These are phyloP conservation scores for Potentilla sterilis DNA, from an alignment of 306 rosid genomes.

Conservation along the genomic window DNA sequence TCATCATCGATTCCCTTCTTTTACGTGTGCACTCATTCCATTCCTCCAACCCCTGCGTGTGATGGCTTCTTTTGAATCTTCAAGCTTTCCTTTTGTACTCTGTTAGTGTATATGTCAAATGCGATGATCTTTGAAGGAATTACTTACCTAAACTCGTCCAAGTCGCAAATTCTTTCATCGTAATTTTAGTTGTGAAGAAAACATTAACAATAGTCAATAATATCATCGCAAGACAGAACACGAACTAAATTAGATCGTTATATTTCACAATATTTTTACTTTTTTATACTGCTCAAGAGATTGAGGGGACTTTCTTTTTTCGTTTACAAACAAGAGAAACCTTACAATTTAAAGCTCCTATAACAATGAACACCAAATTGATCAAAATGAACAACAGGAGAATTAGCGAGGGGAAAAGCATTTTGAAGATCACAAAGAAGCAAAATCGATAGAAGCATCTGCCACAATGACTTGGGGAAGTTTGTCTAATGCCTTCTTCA, in stretches of 20 bases:
- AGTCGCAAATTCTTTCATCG: neutral
- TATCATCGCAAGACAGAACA: neutral
- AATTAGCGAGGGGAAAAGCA: too few species aligned
- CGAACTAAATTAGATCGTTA: neutral
- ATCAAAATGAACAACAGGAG: too few species aligned
- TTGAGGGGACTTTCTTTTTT: too few species aligned
- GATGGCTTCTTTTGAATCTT: constrained; percentile 17
- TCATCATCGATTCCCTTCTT: constrained; percentile 44
- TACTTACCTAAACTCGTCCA: neutral
- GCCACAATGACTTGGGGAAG: too few species aligned
- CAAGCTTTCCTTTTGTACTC: neutral
- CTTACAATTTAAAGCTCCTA: too few species aligned
- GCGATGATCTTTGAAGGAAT: neutral
- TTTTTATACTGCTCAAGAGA: too few species aligned
- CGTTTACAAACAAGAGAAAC: too few species aligned
- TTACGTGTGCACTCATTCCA: constrained; percentile 41
- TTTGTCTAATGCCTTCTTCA: too few species aligned
- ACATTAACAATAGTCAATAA: neutral
- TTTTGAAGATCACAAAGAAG: too few species aligned
- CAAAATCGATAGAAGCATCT: too few species aligned
- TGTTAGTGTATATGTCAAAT: neutral
- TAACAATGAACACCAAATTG: too few species aligned
- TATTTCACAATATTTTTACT: too few species aligned
- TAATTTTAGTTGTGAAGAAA: neutral
- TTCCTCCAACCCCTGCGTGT: constrained; percentile 15